Conservation (phyloP, 257 asterid species). For the Orobanche coerulescens region DNA sequence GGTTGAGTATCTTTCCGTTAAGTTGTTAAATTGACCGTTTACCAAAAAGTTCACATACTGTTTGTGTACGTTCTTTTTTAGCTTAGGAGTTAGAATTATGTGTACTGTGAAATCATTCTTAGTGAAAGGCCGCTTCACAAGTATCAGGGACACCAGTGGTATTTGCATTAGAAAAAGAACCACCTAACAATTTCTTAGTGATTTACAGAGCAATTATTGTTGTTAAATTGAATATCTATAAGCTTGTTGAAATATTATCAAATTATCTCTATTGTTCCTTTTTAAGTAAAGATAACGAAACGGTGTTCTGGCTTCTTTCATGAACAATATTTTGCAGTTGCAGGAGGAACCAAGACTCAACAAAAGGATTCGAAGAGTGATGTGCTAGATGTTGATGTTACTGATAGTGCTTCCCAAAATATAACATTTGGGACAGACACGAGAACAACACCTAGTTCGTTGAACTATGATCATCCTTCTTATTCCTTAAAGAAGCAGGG, state of each 20-base stretch:
- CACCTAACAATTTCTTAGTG: background rate
- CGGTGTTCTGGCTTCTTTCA: slow-evolving; percentile 2
- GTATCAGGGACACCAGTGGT: background rate
- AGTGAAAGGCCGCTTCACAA: background rate
- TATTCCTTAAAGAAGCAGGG: slow-evolving; percentile 21
- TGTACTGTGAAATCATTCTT: background rate
- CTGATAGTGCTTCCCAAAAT: slow-evolving; percentile 25
- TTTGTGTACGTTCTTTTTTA: background rate
- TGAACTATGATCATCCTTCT: slow-evolving; percentile 18
- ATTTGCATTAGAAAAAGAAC: background rate
- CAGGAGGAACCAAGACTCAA: slow-evolving; percentile 24
- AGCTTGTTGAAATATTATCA: background rate
- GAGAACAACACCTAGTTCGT: slow-evolving; percentile 20
- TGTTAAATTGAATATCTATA: background rate
- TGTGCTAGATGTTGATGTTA: slow-evolving; percentile 28
- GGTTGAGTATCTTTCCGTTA: background rate
- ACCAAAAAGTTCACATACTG: background rate
- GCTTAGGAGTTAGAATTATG: background rate
- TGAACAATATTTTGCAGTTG: slow-evolving; percentile 33
- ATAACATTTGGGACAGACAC: slow-evolving; percentile 19
- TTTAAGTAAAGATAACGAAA: background rate
- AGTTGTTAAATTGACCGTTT: background rate
- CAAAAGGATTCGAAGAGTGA: slow-evolving; percentile 24
- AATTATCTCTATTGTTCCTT: background rate
- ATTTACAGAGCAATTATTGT: background rate